Evolutionary conservation across 2,329 filamentous ascomycete genomes (phyloP).

Genomic region (Ophiostoma quercus): DNA sequence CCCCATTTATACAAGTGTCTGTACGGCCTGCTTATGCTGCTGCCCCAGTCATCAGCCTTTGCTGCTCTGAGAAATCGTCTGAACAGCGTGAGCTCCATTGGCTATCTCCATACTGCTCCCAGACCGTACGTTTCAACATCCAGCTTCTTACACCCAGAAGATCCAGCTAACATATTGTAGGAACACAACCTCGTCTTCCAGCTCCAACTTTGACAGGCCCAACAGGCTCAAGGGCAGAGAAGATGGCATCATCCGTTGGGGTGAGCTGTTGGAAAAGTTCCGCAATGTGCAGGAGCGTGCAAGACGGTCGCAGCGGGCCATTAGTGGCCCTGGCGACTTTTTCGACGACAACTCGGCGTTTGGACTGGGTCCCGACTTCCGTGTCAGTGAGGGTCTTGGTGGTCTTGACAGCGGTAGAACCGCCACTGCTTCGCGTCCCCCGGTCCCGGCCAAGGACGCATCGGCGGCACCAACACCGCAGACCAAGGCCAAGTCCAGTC

Average conservation of each 20-base stretch:
- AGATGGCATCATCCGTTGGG: constrained; percentile 82
- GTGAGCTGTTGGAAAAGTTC: constrained; percentile 91
- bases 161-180: constrained; percentile 28
- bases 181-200: constrained; percentile 44
- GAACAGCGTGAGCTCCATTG: constrained; percentile 95
- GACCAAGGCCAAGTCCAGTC: constrained; percentile 56
- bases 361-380: constrained; percentile 35
- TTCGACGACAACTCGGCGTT: constrained; percentile 45
- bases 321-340: constrained; percentile 41
- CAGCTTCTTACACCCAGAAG: not conserved
- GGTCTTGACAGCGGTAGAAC: constrained; percentile 41
- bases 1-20: constrained; percentile 96
- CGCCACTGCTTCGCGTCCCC: constrained; percentile 37
- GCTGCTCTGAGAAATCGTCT: constrained; percentile 92
- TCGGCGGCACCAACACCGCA: constrained; percentile 41
- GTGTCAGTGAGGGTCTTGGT: constrained; percentile 40
- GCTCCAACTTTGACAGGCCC: constrained; percentile 61
- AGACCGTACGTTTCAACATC: constrained; percentile 60
- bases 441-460: constrained; percentile 41
- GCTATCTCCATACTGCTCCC: constrained; percentile 79
- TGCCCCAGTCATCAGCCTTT: constrained; percentile 97
- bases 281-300: constrained; percentile 83
- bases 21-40: constrained; percentile 92
- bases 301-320: constrained; percentile 60
- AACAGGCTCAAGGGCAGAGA: constrained; percentile 77